phyloP scores from a whole-genome alignment of 345 rosid species.

The Rhodamnia rubescens region DNA sequence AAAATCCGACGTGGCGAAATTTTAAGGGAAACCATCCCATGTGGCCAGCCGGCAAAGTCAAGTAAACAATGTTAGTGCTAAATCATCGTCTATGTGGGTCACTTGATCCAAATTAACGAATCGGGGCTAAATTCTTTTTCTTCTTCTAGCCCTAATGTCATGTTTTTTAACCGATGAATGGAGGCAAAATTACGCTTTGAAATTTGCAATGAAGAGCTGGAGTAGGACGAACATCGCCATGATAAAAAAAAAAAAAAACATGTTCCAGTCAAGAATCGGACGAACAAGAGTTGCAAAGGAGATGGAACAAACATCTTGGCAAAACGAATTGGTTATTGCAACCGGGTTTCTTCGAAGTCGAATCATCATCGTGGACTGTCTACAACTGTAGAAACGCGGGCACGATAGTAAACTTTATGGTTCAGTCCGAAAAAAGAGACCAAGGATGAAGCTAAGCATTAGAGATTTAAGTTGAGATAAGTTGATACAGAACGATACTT shows the following conservation, averaged over 20 bases:
- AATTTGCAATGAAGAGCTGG: background rate
- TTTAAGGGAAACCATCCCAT: background rate
- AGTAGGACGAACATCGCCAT: background rate
- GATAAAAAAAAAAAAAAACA: background rate
- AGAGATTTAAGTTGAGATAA: too few species aligned
- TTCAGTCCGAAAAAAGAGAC: too few species aligned
- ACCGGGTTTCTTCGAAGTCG: background rate
- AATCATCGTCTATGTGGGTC: background rate
- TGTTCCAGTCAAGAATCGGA: background rate
- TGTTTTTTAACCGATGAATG: background rate
- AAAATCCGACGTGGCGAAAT: background rate
- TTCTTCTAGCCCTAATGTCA: background rate
- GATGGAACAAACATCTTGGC: background rate
- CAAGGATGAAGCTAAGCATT: too few species aligned
- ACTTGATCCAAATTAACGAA: background rate
- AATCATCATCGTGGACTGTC: background rate
- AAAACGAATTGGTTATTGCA: background rate
- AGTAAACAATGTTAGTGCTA: background rate
- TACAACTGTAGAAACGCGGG: background rate
- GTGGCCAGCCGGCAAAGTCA: background rate
- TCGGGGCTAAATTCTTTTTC: background rate
- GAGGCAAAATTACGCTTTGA: background rate
- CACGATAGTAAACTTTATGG: too few species aligned
- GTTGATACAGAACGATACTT: too few species aligned
- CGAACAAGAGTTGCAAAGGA: background rate